Percentiles rank a stretch among this genome's conserved stretches.
Evolutionary conservation across 352 stramenopile genomes (phyloP).

Genomic region (Stephanocyclus meneghinianus): DNA sequence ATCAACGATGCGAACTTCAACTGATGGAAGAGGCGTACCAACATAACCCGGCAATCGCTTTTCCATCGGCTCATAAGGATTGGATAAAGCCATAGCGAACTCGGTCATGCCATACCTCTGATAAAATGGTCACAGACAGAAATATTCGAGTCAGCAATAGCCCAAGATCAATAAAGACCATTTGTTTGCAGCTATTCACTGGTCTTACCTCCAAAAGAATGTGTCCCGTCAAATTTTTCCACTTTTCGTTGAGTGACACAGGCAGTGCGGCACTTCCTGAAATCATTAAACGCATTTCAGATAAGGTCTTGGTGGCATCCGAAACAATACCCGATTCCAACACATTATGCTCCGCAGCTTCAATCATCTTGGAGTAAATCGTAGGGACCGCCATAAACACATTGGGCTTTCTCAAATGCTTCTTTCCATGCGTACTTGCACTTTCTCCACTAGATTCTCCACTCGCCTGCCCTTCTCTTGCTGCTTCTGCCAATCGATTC

Average conservation of each 20-base stretch:
- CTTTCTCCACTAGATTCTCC: conserved; percentile 25
- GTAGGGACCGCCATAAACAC: conserved; percentile 91
- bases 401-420: conserved; percentile 33
- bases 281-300: conserved; percentile 74
- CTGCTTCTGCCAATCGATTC: conserved; percentile 55
- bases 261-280: conserved; percentile 88
- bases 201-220: conserved; percentile 82
- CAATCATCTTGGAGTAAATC: conserved; percentile 89
- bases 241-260: conserved; percentile 84
- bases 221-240: conserved; percentile 86
- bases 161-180: background rate
- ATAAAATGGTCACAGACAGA: background rate
- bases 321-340: conserved; percentile 16
- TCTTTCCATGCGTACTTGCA: background rate
- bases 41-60: conserved; percentile 86
- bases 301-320: conserved; percentile 13
- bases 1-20: conserved; percentile 84
- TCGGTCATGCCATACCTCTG: conserved; percentile 90
- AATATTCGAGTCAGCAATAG: background rate
- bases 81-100: conserved; percentile 89
- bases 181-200: conserved; percentile 58
- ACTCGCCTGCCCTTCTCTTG: conserved; percentile 9
- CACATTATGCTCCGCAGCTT: conserved; percentile 58
- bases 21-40: conserved; percentile 85
- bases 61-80: conserved; percentile 77